These are phyloP conservation scores for Diplocarpon mali DNA, from an alignment of 2,329 filamentous ascomycete species.

Conservation along the genomic window DNA sequence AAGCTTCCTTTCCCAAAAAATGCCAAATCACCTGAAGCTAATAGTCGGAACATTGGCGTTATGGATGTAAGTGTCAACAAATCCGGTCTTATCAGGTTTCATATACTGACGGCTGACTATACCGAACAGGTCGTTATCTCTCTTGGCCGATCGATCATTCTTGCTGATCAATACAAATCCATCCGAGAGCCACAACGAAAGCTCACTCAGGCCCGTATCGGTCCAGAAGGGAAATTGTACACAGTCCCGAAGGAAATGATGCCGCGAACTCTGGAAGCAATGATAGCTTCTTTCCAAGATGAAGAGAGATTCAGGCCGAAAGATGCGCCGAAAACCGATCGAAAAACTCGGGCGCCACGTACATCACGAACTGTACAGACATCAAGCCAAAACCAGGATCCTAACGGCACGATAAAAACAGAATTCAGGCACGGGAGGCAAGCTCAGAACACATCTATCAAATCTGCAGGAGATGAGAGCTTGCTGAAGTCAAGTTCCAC, in stretches of 20 bases:
- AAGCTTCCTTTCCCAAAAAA: slow-evolving; percentile 4
- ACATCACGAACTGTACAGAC: too few relatives aligned
- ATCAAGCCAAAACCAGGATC: too few relatives aligned
- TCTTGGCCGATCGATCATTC: slow-evolving; percentile 5
- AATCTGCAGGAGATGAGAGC: too few relatives aligned
- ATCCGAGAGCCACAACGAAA: slow-evolving; percentile 4
- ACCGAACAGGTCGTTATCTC: slow-evolving; percentile 5
- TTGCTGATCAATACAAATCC: neutral
- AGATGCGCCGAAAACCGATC: neutral
- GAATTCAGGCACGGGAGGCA: too few relatives aligned
- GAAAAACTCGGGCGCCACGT: neutral
- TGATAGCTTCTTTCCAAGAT: slow-evolving; percentile 1
- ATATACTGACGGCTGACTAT: neutral
- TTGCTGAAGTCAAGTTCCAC: too few relatives aligned
- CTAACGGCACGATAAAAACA: too few relatives aligned
- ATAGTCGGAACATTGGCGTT: slow-evolving; percentile 4
- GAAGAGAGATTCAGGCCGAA: neutral
- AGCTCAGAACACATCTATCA: too few relatives aligned
- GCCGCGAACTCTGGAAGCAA: neutral
- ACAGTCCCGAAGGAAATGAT: slow-evolving; percentile 8
- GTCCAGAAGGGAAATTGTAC: neutral
- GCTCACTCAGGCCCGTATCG: slow-evolving; percentile 2
- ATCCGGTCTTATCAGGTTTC: neutral
- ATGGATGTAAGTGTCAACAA: slow-evolving; percentile 8
- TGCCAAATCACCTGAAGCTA: neutral